These are phyloP conservation scores for Corylus americana DNA, from an alignment of 306 rosid genomes.

Conservation along the genomic window DNA sequence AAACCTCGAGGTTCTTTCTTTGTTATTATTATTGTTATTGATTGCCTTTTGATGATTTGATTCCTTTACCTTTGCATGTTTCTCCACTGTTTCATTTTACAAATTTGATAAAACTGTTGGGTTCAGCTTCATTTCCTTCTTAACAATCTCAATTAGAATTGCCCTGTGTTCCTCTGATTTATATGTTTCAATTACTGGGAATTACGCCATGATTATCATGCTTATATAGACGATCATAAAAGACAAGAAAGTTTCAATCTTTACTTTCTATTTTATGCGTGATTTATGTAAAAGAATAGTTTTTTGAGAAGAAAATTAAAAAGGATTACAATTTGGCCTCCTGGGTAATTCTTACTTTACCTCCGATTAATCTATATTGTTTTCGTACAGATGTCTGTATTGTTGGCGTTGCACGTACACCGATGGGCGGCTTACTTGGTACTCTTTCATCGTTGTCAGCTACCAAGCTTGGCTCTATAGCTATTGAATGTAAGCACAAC, in stretches of 20 bases:
- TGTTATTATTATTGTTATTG: not conserved
- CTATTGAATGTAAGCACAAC: constrained; percentile 45
- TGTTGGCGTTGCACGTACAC: constrained; percentile 92
- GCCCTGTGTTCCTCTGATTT: not conserved
- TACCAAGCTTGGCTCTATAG: constrained; percentile 76
- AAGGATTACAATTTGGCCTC: not conserved
- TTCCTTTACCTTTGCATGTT: constrained; percentile 3
- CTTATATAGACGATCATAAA: not conserved
- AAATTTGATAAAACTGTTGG: not conserved
- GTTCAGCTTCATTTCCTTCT: not conserved
- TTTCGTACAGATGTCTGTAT: constrained; percentile 73
- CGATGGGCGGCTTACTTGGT: constrained; percentile 83
- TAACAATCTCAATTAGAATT: not conserved
- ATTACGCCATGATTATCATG: not conserved
- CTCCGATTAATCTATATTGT: not conserved
- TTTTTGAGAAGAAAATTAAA: not conserved
- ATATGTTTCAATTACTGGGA: not conserved
- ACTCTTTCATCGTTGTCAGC: constrained; percentile 85
- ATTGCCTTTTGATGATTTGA: not conserved
- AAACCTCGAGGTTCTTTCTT: constrained; percentile 61
- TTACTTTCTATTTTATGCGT: no score
- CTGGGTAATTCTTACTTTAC: not conserved
- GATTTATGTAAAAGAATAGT: no score
- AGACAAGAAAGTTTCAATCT: not conserved
- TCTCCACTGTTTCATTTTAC: not conserved